Evolutionary conservation across 2,329 filamentous ascomycete species (phyloP).

Genomic region (Xylaria multiplex): DNA sequence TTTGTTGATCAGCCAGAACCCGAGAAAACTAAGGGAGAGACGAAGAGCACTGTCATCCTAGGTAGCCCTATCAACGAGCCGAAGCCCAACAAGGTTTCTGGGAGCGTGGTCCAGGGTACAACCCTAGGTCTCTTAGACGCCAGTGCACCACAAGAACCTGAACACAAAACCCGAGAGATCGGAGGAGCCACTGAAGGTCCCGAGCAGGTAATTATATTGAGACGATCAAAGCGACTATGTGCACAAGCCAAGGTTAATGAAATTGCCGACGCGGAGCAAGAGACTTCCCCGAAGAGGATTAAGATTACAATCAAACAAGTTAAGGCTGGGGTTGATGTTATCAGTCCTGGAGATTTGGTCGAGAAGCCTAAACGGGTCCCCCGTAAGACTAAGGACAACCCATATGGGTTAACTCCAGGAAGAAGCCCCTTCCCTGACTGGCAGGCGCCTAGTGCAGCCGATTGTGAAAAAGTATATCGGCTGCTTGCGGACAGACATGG

Average conservation of each 20-base stretch:
- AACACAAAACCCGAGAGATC: neutral
- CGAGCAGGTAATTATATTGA: conserved; percentile 10
- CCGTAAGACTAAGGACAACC: conserved; percentile 51
- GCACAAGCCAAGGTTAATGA: conserved; percentile 17
- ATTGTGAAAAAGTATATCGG: conserved; percentile 74
- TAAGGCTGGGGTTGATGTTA: conserved; percentile 5
- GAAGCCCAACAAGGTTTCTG: neutral
- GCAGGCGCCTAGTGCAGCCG: conserved; percentile 69
- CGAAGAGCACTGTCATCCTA: neutral
- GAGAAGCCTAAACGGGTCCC: conserved; percentile 42
- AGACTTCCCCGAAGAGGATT: conserved; percentile 17
- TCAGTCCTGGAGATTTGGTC: conserved; percentile 2
- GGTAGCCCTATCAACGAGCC: neutral
- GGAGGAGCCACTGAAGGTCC: neutral
- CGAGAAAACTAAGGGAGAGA: neutral
- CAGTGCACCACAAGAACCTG: neutral
- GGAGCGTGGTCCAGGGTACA: neutral
- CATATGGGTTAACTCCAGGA: conserved; percentile 65
- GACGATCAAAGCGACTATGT: conserved; percentile 30
- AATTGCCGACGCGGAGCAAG: neutral
- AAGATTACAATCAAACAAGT: conserved; percentile 29
- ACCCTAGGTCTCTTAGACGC: neutral
- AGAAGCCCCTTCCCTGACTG: conserved; percentile 75
- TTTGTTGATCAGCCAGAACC: neutral
- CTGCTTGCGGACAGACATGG: conserved; percentile 75